A percentile compares a stretch with the other conserved stretches of the same genome.
Evolutionary conservation across 345 rosid genomes (phyloP).

Genomic region (Abelmoschus esculentus): DNA sequence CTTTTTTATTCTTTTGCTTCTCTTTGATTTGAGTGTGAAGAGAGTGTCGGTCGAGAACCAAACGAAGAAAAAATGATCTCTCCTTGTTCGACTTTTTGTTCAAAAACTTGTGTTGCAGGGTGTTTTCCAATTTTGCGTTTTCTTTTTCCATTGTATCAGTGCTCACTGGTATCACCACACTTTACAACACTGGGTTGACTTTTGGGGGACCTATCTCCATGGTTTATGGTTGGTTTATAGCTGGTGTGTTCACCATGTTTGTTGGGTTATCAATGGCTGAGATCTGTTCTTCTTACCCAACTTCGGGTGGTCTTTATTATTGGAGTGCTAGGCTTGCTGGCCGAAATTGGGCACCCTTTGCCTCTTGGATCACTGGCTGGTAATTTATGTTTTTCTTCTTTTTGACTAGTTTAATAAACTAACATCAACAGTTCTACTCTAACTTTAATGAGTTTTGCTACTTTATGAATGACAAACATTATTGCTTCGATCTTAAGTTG

Average conservation of each 20-base stretch:
- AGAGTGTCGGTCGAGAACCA: not conserved
- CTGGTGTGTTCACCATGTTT: slow-evolving; percentile 74
- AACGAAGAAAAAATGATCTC: not conserved
- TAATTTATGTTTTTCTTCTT: slow-evolving; percentile 14
- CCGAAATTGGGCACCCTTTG: slow-evolving; percentile 79
- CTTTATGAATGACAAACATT: not conserved
- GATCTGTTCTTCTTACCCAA: slow-evolving; percentile 92
- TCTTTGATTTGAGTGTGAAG: not conserved
- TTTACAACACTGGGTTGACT: slow-evolving; percentile 66
- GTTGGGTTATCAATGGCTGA: slow-evolving; percentile 92
- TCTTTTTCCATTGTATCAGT: slow-evolving; percentile 90
- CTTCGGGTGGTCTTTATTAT: slow-evolving; percentile 94
- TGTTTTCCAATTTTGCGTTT: slow-evolving; percentile 87
- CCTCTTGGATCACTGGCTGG: slow-evolving; percentile 98
- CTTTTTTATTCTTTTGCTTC: not conserved
- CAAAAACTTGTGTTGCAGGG: slow-evolving; percentile 35
- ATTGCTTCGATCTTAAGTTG: not conserved
- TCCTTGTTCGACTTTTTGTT: slow-evolving; percentile 3
- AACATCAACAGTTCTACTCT: not conserved
- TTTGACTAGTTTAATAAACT: not conserved
- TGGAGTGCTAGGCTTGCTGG: slow-evolving; percentile 99
- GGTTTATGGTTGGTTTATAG: slow-evolving; percentile 84
- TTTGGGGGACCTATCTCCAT: slow-evolving; percentile 78
- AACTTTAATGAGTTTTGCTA: not conserved
- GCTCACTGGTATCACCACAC: slow-evolving; percentile 88